Evolutionary conservation across 1,284 basidiomycete genomes (phyloP).

Genomic region (Austroboletus novae-zelandiae): DNA sequence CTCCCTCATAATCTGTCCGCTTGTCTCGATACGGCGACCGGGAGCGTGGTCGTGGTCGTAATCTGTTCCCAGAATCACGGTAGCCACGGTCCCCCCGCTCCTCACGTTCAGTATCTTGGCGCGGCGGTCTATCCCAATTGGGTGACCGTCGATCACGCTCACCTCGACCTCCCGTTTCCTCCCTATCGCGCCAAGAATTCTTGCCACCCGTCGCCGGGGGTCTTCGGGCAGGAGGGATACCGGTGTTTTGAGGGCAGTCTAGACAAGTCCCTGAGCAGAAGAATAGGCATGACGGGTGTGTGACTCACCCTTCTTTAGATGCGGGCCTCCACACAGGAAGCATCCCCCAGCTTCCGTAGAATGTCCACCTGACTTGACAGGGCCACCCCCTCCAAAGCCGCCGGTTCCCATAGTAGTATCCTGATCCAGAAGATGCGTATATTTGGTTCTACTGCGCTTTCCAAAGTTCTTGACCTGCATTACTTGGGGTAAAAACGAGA

Average conservation of each 20-base stretch:
- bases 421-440: conserved; percentile 93
- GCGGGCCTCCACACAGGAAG: conserved; percentile 88
- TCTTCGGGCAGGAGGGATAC: conserved; percentile 40
- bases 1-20: conserved; percentile 37
- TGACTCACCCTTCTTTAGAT: conserved; percentile 79
- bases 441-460: conserved; percentile 89
- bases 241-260: conserved; percentile 78
- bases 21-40: conserved; percentile 35
- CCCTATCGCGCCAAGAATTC: conserved; percentile 45
- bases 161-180: conserved; percentile 21
- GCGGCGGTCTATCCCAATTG: conserved; percentile 24
- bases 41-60: conserved; percentile 35
- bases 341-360: conserved; percentile 68
- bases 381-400: conserved; percentile 67
- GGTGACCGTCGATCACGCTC: conserved; percentile 25
- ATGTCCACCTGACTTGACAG: conserved; percentile 55
- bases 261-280: conserved; percentile 6
- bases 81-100: conserved; percentile 24
- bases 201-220: conserved; percentile 39
- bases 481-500: conserved; percentile 84
- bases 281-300: neutral
- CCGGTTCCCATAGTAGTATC: conserved; percentile 74
- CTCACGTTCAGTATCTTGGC: conserved; percentile 26
- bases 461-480: conserved; percentile 99
- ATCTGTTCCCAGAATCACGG: conserved; percentile 18